Evolutionary conservation across 805 yeast species (phyloP), one percentile per base, ranked within the genome.

Genomic region (Suhomyces sp.): DNA sequence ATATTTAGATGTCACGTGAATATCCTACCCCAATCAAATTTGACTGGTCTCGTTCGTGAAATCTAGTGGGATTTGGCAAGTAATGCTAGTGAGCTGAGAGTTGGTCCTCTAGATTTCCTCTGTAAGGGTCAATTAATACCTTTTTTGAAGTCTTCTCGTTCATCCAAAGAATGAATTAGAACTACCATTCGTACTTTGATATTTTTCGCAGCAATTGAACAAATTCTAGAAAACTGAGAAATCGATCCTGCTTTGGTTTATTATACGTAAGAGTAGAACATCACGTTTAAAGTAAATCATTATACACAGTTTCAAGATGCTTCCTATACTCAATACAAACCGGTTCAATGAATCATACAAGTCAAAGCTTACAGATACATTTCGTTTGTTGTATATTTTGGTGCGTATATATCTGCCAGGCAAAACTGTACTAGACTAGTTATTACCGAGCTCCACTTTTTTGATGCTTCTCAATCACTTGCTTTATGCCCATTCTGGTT

Each of bases 401-500:
- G 15, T 40, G 19, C 38, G 29, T 40, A 33, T 6, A 29, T 29
- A 29, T 1, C 6, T 10, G 33, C 33, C 33, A 29, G 33, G 33
- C 33, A 29, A 12, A 29, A 29, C n/a, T 12, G 33, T 12, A 29
- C n/a, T 29, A 33, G 17, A 33, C 36, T 33, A n/a, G 8, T 6
- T 31, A 3, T 12, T 33, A 33, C 36, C 36, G 1, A 6, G 9
- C 8, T 33, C 17, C n/a, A 6, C 36, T 33, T 29, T 29, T 29
- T 13, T 10, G 29, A 27, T 38, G 26, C 40, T 41, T 48, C 42
- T 41, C 36, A 26, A 38, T 26, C 23, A 42, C 31, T 38, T 29
- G 22, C 26, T n/a, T 38, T 48, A 58, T 17, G 61, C 61, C 61
- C 61, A 58, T 51, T 58, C 61, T 6, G 61, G 61, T 35, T 58